Conservation (phyloP, 495 filamentous ascomycete species). For the Lindgomyces ingoldianus region DNA sequence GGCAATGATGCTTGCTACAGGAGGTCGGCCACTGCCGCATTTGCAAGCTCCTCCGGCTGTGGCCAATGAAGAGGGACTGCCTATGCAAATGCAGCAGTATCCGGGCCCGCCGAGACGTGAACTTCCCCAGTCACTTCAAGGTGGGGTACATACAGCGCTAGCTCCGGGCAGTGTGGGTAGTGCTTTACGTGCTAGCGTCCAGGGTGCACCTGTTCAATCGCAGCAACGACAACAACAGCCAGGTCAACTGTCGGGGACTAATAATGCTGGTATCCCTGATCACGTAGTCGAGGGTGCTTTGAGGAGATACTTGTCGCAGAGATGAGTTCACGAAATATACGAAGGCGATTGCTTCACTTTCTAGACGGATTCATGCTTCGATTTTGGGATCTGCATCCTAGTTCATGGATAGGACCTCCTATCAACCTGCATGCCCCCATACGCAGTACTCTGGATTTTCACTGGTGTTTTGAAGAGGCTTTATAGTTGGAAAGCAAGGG, state of each 20-base stretch:
- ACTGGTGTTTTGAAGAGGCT: too few relatives aligned
- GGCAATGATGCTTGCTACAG: conserved; percentile 4
- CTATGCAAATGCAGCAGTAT: background rate
- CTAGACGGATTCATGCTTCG: too few relatives aligned
- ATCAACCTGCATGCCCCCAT: too few relatives aligned
- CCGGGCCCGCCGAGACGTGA: background rate
- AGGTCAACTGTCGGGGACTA: background rate
- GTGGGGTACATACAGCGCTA: too few relatives aligned
- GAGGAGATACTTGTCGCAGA: background rate
- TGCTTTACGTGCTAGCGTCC: background rate
- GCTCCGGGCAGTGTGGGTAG: background rate
- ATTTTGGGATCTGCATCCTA: too few relatives aligned
- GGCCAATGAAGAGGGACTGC: too few relatives aligned
- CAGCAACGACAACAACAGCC: background rate
- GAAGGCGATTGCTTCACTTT: background rate
- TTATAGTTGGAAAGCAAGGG: too few relatives aligned
- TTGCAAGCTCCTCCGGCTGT: too few relatives aligned
- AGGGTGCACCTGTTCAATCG: background rate
- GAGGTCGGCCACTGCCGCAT: too few relatives aligned
- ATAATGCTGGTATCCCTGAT: background rate
- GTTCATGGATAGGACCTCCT: too few relatives aligned
- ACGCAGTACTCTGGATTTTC: too few relatives aligned
- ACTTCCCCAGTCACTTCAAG: background rate
- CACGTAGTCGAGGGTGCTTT: conserved; percentile 6
- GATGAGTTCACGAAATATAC: background rate